Evolutionary conservation across 1,284 basidiomycete species (phyloP).

Genomic region (Tetrapyrgos nigripes): DNA sequence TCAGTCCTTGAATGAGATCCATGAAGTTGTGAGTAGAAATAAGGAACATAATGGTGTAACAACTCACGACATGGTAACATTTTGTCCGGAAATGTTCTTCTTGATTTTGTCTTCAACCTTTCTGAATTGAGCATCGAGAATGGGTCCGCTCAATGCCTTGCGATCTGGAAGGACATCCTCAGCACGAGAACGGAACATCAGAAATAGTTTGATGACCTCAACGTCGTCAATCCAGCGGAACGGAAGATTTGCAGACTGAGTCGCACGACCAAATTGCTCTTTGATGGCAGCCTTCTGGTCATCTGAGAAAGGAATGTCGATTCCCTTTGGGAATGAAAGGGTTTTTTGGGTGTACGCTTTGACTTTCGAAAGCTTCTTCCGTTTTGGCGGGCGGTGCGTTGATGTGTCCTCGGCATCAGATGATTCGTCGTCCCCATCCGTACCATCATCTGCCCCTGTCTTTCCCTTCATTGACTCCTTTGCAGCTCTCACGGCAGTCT

Average conservation of each 20-base stretch:
- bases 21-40: not conserved
- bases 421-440: slow-evolving; percentile 1
- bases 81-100: slow-evolving; percentile 15
- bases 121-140: slow-evolving; percentile 3
- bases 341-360: not conserved
- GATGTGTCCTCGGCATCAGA: not conserved
- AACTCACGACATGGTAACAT: slow-evolving; percentile 18
- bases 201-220: slow-evolving; percentile 16
- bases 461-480: not conserved
- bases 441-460: not conserved
- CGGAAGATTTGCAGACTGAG: too few species aligned
- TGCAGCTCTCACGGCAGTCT: not conserved
- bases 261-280: slow-evolving; percentile 8
- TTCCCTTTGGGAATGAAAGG: not conserved
- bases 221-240: slow-evolving; percentile 9
- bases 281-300: slow-evolving; percentile 2
- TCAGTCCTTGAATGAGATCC: slow-evolving; percentile 21
- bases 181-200: slow-evolving; percentile 17
- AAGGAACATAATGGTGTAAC: not conserved
- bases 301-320: slow-evolving; percentile 3
- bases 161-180: slow-evolving; percentile 14
- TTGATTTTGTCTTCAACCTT: slow-evolving; percentile 8
- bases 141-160: slow-evolving; percentile 1
- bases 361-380: slow-evolving; percentile 11
- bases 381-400: not conserved